phyloP scores from a whole-genome alignment of 2,329 filamentous ascomycete genomes.

The Hypomyces perniciosus region DNA sequence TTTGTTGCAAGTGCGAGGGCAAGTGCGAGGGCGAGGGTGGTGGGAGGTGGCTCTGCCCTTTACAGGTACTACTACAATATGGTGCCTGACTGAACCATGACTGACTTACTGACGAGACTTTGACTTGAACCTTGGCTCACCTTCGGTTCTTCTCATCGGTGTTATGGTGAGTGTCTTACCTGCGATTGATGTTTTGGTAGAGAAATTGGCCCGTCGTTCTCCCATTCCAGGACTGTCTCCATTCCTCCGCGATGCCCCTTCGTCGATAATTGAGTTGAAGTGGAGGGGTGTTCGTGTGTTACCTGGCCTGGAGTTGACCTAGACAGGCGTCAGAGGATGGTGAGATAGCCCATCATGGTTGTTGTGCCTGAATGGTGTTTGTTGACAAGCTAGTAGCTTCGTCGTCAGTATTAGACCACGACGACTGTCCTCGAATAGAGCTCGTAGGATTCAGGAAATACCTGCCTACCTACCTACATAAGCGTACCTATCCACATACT shows the following conservation, averaged over 20 bases:
- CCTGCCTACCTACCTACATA: no score
- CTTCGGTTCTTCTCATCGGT: constrained; percentile 17
- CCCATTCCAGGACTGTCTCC: constrained; percentile 13
- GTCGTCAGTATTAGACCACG: no score
- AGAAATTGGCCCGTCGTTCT: constrained; percentile 15
- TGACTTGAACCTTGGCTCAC: constrained; percentile 8
- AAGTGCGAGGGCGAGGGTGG: background rate
- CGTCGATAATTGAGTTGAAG: background rate
- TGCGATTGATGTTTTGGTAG: constrained; percentile 18
- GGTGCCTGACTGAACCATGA: background rate
- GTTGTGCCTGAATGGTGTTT: background rate
- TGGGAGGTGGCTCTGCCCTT: background rate
- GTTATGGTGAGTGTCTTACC: constrained; percentile 25
- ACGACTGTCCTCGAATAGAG: no score
- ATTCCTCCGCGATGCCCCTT: constrained; percentile 7
- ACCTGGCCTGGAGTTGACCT: background rate
- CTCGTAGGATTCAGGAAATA: no score
- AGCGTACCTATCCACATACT: background rate
- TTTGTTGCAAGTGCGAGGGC: background rate
- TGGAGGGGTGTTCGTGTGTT: background rate
- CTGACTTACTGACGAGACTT: constrained; percentile 1
- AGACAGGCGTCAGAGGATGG: background rate
- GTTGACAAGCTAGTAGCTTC: no score
- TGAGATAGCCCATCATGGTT: no score
- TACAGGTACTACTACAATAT: background rate